These are phyloP conservation scores for Suillus sp. DNA, from an alignment of 768 basidiomycete genomes.

Conservation along the genomic window DNA sequence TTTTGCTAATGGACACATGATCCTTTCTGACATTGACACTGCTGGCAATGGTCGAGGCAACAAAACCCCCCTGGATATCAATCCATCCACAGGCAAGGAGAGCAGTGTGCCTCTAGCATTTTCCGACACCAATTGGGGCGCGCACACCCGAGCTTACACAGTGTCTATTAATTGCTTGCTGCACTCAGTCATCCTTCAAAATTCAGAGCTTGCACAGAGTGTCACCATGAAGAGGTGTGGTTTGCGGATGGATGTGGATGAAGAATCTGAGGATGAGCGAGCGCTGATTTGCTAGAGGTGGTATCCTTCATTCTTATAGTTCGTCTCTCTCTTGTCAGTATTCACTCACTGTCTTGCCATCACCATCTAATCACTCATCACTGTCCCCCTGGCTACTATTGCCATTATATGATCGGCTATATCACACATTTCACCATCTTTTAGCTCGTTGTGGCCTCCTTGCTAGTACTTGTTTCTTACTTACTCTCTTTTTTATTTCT, in stretches of 20 bases:
- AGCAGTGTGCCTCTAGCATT: no score
- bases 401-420: no score
- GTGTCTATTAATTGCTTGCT: no score
- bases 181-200: neutral
- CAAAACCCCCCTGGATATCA: neutral
- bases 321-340: no score
- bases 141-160: no score
- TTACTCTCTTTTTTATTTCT: neutral
- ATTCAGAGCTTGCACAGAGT: neutral
- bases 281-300: neutral
- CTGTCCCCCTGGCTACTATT: no score
- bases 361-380: no score
- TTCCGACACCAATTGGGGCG: no score
- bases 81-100: no score
- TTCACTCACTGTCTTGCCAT: no score
- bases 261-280: constrained; percentile 5
- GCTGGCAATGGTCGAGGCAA: neutral
- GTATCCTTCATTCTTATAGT: neutral
- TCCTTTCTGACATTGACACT: neutral
- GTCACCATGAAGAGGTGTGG: neutral
- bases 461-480: neutral
- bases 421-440: neutral
- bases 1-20: neutral
- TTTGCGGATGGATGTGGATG: neutral
- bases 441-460: neutral